Conservation (phyloP, 148 eudicot genomes). For the Hydrangea macrophylla region DNA sequence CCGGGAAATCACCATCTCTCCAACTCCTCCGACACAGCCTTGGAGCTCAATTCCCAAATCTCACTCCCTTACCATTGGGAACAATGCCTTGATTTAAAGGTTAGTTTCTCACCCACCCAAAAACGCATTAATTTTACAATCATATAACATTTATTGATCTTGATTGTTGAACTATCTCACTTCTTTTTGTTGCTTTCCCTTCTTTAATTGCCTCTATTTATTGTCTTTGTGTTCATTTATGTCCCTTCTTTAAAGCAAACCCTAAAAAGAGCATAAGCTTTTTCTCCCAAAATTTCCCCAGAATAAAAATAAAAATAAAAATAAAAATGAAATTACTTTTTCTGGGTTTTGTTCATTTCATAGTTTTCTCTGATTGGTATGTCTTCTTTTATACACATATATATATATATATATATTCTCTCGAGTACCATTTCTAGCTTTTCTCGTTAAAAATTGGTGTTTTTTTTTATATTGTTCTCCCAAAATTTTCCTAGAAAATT, state of each 20-base stretch:
- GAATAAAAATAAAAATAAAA: too few species aligned
- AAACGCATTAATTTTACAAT: neutral
- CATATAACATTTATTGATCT: neutral
- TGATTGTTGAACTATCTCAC: neutral
- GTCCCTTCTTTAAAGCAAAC: neutral
- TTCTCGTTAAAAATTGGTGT: too few species aligned
- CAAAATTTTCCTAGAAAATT: too few species aligned
- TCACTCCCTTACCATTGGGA: slow-evolving; percentile 89
- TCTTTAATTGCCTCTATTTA: neutral
- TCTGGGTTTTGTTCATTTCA: too few species aligned
- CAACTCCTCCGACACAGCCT: slow-evolving; percentile 29
- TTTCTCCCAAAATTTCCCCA: too few species aligned
- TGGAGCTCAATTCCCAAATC: slow-evolving; percentile 71
- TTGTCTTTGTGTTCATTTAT: neutral
- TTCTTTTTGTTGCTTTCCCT: too few species aligned
- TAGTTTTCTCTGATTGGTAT: too few species aligned
- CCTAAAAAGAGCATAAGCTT: neutral
- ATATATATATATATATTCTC: too few species aligned
- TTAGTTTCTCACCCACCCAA: slow-evolving; percentile 5
- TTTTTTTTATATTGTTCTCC: too few species aligned
- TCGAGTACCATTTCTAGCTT: too few species aligned
- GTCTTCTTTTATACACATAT: too few species aligned
- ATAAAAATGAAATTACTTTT: too few species aligned
- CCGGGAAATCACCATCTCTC: slow-evolving; percentile 22
- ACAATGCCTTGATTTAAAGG: slow-evolving; percentile 96